Conservation (phyloP, 495 filamentous ascomycete species). For the Talaromyces stipitatus region DNA sequence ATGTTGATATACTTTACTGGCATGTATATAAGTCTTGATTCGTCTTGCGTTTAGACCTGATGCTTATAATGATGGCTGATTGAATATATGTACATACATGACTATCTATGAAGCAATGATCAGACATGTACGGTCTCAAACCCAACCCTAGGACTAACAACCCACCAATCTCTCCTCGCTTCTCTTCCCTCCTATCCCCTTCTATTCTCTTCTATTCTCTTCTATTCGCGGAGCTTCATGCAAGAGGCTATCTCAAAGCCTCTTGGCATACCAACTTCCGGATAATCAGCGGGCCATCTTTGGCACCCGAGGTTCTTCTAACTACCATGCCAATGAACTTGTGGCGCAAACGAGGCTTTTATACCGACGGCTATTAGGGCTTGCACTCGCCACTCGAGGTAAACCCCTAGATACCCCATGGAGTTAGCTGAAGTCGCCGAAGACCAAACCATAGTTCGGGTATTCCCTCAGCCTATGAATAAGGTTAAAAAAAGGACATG, state of each 20-base stretch:
- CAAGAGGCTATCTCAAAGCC: neutral
- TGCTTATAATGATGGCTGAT: too few species aligned
- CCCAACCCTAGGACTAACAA: neutral
- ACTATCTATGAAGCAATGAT: too few species aligned
- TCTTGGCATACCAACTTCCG: neutral
- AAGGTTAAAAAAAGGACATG: neutral
- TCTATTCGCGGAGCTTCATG: neutral
- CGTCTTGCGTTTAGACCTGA: neutral
- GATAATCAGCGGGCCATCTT: neutral
- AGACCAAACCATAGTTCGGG: neutral
- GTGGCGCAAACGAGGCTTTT: neutral
- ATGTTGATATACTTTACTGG: too few species aligned
- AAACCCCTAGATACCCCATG: neutral
- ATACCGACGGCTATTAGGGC: neutral
- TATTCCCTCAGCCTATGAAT: neutral
- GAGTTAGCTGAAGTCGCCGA: neutral
- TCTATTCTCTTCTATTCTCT: neutral
- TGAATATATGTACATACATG: too few species aligned
- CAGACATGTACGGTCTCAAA: too few species aligned
- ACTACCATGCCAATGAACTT: neutral
- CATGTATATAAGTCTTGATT: too few species aligned
- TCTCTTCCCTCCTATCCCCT: neutral
- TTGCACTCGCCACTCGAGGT: neutral
- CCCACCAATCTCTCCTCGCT: too few species aligned
- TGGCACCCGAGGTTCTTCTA: neutral